phyloP scores from a whole-genome alignment of 148 eudicot species.

The Fagopyrum esculentum region DNA sequence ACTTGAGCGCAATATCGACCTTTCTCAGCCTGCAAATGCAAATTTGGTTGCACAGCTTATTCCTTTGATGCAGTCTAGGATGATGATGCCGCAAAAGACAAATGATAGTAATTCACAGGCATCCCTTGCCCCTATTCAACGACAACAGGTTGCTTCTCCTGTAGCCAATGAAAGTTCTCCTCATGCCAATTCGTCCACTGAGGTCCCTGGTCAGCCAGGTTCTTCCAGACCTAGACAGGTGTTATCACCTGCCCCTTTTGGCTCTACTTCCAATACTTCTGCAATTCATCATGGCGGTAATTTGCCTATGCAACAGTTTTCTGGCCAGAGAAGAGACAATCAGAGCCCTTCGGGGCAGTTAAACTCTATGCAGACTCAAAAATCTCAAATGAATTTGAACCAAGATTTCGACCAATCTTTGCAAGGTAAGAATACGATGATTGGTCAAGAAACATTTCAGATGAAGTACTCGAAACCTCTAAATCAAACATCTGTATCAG shows the following conservation, averaged over 20 bases:
- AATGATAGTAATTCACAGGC: slow-evolving; percentile 60
- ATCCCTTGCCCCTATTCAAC: slow-evolving; percentile 42
- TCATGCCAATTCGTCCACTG: slow-evolving; percentile 69
- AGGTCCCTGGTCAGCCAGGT: slow-evolving; percentile 64
- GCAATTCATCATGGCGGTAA: slow-evolving; percentile 25
- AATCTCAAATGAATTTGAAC: slow-evolving; percentile 55
- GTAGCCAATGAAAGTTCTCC: slow-evolving; percentile 72
- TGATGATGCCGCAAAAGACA: slow-evolving; percentile 66
- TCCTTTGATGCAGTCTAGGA: slow-evolving; percentile 81
- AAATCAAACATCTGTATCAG: slow-evolving; percentile 52
- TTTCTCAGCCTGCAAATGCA: slow-evolving; percentile 81
- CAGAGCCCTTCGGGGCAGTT: slow-evolving; percentile 38
- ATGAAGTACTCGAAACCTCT: slow-evolving; percentile 50
- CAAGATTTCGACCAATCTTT: slow-evolving; percentile 61
- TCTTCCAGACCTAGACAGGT: slow-evolving; percentile 55
- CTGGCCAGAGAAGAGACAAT: slow-evolving; percentile 53
- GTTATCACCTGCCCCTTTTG: slow-evolving; percentile 40
- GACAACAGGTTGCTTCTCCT: slow-evolving; percentile 64
- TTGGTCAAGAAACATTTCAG: slow-evolving; percentile 52
- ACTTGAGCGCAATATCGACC: slow-evolving; percentile 76
- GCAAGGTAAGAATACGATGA: slow-evolving; percentile 33
- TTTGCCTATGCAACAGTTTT: slow-evolving; percentile 37
- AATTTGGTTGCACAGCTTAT: slow-evolving; percentile 70
- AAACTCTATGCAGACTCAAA: slow-evolving; percentile 43
- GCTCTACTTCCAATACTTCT: slow-evolving; percentile 34